Percentiles rank a stretch among this genome's conserved stretches.
phyloP scores from a whole-genome alignment of 169 alveolate species.

The Perkinsus olseni region DNA sequence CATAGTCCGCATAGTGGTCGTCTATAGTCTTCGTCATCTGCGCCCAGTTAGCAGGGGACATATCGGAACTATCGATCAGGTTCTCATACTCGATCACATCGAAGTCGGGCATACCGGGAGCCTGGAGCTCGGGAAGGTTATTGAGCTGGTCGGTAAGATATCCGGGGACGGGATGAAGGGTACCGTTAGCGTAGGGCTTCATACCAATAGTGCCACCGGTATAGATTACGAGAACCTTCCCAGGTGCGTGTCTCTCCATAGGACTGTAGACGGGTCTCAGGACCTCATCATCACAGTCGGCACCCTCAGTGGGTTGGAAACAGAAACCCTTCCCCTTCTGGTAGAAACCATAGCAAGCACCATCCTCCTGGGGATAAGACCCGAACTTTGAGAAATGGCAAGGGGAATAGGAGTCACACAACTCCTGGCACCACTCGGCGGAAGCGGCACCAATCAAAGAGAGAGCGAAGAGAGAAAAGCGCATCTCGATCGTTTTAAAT shows the following conservation, averaged over 20 bases:
- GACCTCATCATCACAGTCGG: background rate
- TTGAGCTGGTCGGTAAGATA: background rate
- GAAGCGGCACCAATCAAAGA: background rate
- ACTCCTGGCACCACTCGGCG: constrained; percentile 2
- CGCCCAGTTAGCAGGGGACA: constrained; percentile 36
- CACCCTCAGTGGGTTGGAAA: background rate
- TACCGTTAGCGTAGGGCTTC: constrained; percentile 20
- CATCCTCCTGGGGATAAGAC: background rate
- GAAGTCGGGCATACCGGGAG: constrained; percentile 30
- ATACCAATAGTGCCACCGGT: constrained; percentile 59
- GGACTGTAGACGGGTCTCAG: background rate
- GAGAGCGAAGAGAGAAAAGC: background rate
- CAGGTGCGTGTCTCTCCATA: background rate
- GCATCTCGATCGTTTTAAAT: background rate
- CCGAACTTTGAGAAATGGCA: background rate
- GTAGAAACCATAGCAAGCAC: background rate
- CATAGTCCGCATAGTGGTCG: constrained; percentile 48
- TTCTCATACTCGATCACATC: constrained; percentile 32
- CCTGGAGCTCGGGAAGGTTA: constrained; percentile 30
- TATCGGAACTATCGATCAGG: constrained; percentile 33
- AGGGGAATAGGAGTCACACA: background rate
- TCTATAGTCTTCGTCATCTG: constrained; percentile 49
- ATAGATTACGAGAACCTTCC: constrained; percentile 34
- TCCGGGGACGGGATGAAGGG: constrained; percentile 19
- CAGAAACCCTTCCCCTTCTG: background rate